phyloP scores from a whole-genome alignment of 441 rosid genomes.

The Adansonia grandidieri region DNA sequence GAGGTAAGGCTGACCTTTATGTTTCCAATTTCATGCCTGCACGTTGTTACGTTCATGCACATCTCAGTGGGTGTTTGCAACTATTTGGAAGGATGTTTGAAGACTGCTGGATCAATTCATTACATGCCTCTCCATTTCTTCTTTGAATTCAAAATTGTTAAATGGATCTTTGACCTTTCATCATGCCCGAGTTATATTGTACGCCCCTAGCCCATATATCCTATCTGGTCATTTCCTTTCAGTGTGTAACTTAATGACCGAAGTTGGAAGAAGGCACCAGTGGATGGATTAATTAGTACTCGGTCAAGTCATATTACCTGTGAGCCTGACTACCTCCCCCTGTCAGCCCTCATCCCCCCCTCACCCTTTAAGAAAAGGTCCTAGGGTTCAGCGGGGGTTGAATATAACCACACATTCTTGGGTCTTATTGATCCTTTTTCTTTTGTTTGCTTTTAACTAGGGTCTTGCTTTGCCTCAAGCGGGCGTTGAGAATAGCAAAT shows the following conservation, averaged over 20 bases:
- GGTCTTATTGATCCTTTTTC: background rate
- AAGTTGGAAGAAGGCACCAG: background rate
- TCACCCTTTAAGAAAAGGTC: background rate
- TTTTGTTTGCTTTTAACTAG: slow-evolving; percentile 39
- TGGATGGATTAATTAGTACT: background rate
- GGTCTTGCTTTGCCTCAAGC: slow-evolving; percentile 90
- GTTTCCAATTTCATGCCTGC: background rate
- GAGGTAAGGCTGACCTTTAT: slow-evolving; percentile 52
- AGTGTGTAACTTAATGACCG: background rate
- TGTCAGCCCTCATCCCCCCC: background rate
- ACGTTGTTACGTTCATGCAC: background rate
- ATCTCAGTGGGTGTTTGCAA: background rate
- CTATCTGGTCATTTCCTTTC: background rate
- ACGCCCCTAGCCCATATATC: background rate
- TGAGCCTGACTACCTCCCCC: background rate
- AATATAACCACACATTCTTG: background rate
- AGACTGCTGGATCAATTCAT: background rate
- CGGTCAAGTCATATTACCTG: background rate
- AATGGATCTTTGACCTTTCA: background rate
- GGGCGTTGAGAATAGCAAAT: slow-evolving; percentile 92
- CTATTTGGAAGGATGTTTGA: background rate
- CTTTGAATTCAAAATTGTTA: background rate
- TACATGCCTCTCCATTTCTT: background rate
- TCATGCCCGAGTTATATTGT: background rate
- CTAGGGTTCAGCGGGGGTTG: background rate